Percentiles rank a stretch among this genome's conserved stretches.
Evolutionary conservation across 73 alveolate genomes (phyloP).

Genomic region (Halteria grandinella): DNA sequence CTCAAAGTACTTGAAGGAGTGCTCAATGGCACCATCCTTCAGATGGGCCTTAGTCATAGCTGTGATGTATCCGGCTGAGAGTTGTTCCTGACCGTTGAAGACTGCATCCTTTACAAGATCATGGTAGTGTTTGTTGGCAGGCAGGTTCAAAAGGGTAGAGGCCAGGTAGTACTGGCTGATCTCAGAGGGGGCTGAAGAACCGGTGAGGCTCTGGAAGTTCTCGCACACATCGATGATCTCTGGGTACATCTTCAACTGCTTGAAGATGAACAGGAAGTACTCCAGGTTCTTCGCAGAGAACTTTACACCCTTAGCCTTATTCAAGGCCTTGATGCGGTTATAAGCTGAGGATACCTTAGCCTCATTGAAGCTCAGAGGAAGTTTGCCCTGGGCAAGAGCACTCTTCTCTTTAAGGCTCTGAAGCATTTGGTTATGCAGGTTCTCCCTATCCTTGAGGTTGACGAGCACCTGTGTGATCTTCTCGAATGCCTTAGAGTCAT

Average conservation of each 20-base stretch:
- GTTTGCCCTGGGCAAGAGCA: not conserved
- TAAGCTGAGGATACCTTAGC: not conserved
- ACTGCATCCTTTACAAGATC: conserved; percentile 1
- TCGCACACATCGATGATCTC: conserved; percentile 29
- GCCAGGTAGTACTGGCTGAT: conserved; percentile 3
- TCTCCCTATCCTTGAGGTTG: not conserved
- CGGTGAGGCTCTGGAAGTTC: conserved; percentile 17
- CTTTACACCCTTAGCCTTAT: not conserved
- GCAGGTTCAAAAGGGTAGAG: conserved; percentile 7
- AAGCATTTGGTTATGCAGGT: conserved; percentile 1
- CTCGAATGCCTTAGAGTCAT: conserved; percentile 1
- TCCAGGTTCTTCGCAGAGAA: conserved; percentile 19
- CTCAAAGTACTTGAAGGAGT: conserved; percentile 9
- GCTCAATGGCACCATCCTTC: conserved; percentile 30
- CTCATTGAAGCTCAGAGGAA: conserved; percentile 19
- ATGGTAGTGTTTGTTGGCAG: conserved; percentile 16
- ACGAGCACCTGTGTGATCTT: conserved; percentile 3
- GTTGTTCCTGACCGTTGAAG: not conserved
- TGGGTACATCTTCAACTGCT: conserved; percentile 28
- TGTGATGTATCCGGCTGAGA: not conserved
- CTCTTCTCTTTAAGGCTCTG: conserved; percentile 2
- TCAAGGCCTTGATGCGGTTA: not conserved
- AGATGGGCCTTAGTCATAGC: conserved; percentile 53
- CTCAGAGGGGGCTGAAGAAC: not conserved
- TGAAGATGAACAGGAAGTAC: conserved; percentile 17